phyloP scores from a whole-genome alignment of 108 stramenopile species.

The Cyclotella distinguenda region DNA sequence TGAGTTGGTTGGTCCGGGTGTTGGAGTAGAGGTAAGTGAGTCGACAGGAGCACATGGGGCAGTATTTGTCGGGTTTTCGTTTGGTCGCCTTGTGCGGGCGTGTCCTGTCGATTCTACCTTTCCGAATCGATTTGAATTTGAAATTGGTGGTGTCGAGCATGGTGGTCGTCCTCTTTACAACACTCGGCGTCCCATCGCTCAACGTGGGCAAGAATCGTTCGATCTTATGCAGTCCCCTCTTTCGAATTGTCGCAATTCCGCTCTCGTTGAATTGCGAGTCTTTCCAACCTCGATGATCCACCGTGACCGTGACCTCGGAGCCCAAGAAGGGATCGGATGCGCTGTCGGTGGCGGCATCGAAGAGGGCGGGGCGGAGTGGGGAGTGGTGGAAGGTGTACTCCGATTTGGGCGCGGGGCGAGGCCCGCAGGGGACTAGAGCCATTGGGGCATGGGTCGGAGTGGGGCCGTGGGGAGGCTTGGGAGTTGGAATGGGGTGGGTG shows the following conservation, averaged over 20 bases:
- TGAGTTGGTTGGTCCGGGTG: neutral
- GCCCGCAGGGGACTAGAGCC: too few relatives aligned
- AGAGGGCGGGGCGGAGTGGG: too few relatives aligned
- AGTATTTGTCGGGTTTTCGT: constrained; percentile 5
- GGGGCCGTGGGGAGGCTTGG: too few relatives aligned
- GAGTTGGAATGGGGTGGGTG: too few relatives aligned
- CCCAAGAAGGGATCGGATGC: constrained; percentile 15
- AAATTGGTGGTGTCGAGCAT: neutral
- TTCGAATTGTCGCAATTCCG: neutral
- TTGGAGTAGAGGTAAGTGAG: constrained; percentile 17
- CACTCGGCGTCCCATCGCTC: neutral
- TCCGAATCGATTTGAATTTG: neutral
- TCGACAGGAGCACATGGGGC: constrained; percentile 17
- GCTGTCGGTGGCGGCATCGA: constrained; percentile 9
- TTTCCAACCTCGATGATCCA: neutral
- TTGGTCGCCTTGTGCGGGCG: neutral
- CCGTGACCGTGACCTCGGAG: neutral
- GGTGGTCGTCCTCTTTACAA: neutral
- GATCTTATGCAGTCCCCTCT: neutral
- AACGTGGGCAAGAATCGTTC: constrained; percentile 5
- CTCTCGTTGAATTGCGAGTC: neutral
- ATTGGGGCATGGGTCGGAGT: too few relatives aligned
- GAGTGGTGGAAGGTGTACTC: too few relatives aligned
- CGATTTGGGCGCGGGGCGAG: too few relatives aligned
- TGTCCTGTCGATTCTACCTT: neutral